Percentiles rank a stretch among this genome's conserved stretches.
Conservation (phyloP, 2,329 filamentous ascomycete genomes). For the Fonsecaea erecta region DNA sequence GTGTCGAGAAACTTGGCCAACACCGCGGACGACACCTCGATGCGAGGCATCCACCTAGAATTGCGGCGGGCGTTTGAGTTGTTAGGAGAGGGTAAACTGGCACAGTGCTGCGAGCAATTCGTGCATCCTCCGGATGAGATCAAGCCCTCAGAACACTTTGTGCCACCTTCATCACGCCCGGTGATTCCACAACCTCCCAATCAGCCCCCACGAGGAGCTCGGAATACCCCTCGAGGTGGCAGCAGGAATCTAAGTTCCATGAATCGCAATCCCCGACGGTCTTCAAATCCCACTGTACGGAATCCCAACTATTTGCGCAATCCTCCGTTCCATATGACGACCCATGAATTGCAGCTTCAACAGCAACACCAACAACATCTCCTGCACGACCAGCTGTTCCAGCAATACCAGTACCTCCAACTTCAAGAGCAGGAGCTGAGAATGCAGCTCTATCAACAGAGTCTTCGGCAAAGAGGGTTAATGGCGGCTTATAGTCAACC, state of each 20-base stretch:
- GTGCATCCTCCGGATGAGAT: slow-evolving; percentile 72
- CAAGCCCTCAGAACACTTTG: slow-evolving; percentile 35
- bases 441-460: slow-evolving; percentile 53
- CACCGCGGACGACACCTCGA: slow-evolving; percentile 93
- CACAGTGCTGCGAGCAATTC: slow-evolving; percentile 84
- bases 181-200: slow-evolving; percentile 53
- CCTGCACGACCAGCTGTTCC: slow-evolving; percentile 55
- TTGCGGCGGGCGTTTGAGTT: slow-evolving; percentile 85
- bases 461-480: slow-evolving; percentile 40
- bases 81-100: slow-evolving; percentile 76
- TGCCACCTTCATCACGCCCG: slow-evolving; percentile 59
- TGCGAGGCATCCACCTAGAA: slow-evolving; percentile 87
- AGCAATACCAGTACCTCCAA: slow-evolving; percentile 56
- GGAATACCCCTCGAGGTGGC: slow-evolving; percentile 55
- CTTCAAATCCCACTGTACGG: slow-evolving; percentile 62
- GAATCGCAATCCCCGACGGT: slow-evolving; percentile 57
- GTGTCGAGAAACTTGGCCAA: slow-evolving; percentile 87
- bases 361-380: slow-evolving; percentile 54
- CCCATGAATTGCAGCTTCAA: slow-evolving; percentile 46
- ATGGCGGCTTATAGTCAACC: slow-evolving; percentile 33
- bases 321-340: slow-evolving; percentile 43
- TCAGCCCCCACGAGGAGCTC: slow-evolving; percentile 52
- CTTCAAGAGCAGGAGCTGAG: slow-evolving; percentile 56
- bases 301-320: slow-evolving; percentile 45
- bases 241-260: slow-evolving; percentile 53